phyloP scores from a whole-genome alignment of 2,329 filamentous ascomycete genomes.

The Cadophora sp. region DNA sequence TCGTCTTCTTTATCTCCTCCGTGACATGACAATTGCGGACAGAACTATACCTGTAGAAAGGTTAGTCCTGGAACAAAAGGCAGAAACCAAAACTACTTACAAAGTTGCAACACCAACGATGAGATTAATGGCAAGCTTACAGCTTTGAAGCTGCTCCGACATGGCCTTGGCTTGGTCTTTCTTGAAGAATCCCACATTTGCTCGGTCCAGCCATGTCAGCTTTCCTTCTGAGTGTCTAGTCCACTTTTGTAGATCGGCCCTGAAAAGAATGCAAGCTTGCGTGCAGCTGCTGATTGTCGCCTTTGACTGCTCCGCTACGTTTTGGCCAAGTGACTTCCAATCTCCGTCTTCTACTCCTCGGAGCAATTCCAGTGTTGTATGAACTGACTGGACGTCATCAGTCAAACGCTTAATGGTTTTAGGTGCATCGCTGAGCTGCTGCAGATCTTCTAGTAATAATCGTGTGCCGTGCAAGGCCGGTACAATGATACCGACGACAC shows the following conservation, averaged over 20 bases:
- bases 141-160: conserved; percentile 46
- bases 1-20: conserved; percentile 45
- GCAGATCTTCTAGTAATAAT: conserved; percentile 45
- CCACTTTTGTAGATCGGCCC: conserved; percentile 44
- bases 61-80: conserved; percentile 32
- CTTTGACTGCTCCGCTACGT: conserved; percentile 42
- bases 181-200: conserved; percentile 47
- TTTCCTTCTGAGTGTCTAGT: conserved; percentile 46
- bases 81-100: conserved; percentile 38
- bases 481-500: conserved; percentile 43
- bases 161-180: conserved; percentile 46
- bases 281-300: conserved; percentile 42
- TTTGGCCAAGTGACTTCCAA: conserved; percentile 44
- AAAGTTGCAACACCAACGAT: conserved; percentile 45
- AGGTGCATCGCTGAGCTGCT: conserved; percentile 45
- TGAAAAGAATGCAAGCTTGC: conserved; percentile 45
- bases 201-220: conserved; percentile 44
- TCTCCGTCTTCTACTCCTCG: conserved; percentile 43
- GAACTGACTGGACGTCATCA: conserved; percentile 44
- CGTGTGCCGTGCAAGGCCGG: conserved; percentile 44
- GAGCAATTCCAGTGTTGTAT: conserved; percentile 43
- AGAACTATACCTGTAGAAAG: conserved; percentile 43
- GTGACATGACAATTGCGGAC: conserved; percentile 44
- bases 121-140: conserved; percentile 44
- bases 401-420: conserved; percentile 43